Percentiles rank a stretch among this genome's conserved stretches.
Evolutionary conservation across 1,284 basidiomycete genomes (phyloP).

Genomic region (Trametes polyzona): DNA sequence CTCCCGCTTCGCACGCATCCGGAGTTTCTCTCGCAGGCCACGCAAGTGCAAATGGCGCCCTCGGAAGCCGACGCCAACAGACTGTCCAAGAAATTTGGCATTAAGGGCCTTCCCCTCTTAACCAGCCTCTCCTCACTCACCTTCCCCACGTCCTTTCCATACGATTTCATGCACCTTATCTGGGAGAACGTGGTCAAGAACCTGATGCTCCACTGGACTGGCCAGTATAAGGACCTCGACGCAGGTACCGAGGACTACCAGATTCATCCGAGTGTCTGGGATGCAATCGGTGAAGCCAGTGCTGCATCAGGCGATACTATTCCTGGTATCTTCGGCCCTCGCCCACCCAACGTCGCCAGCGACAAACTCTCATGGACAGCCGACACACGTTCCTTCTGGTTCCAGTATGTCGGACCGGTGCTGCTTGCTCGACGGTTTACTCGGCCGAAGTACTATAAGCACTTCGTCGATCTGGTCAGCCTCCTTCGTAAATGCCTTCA

Average conservation of each 20-base stretch:
- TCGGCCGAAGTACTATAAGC: constrained; percentile 41
- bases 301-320: constrained; percentile 37
- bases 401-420: constrained; percentile 43
- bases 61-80: constrained; percentile 29
- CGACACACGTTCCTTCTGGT: constrained; percentile 44
- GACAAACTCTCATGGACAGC: constrained; percentile 35
- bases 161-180: constrained; percentile 54
- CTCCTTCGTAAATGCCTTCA: constrained; percentile 46
- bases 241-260: constrained; percentile 38
- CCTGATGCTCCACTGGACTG: constrained; percentile 45
- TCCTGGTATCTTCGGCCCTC: constrained; percentile 43
- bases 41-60: constrained; percentile 35
- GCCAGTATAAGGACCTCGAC: constrained; percentile 43
- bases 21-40: constrained; percentile 37
- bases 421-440: constrained; percentile 39
- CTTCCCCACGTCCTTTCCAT: constrained; percentile 47
- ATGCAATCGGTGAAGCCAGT: constrained; percentile 42
- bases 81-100: constrained; percentile 41
- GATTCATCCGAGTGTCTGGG: constrained; percentile 39
- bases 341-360: constrained; percentile 41
- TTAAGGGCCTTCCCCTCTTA: constrained; percentile 45
- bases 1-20: constrained; percentile 45
- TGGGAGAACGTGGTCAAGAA: constrained; percentile 46
- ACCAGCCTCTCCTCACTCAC: constrained; percentile 38
- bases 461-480: constrained; percentile 45